Evolutionary conservation across 768 basidiomycete genomes (phyloP), one percentile per base, ranked within the genome.

Genomic region (Boletus sensibilis): DNA sequence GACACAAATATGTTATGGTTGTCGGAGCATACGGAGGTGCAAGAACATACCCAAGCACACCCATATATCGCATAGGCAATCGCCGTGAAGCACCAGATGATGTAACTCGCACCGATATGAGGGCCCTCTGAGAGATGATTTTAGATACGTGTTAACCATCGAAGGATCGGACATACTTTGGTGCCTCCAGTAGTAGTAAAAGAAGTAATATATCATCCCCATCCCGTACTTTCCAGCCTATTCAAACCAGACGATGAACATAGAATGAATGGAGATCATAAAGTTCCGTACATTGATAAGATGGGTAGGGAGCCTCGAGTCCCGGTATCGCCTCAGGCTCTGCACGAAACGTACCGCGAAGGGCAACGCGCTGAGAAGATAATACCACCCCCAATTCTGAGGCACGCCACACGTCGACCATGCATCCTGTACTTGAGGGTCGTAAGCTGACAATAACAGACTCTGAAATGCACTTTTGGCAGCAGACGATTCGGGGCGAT

Each of bases 141-240:
- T 20, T 7, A 45, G 43, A 13, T 13, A 20, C 12, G 14, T 27
- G 35, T 8, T 4, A 2, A 33, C 16, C 11, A 23, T 38, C 5
- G 5, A n/a, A 29, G 14, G 14, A 11, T 18, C 11, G 1, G 25
- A 47, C 61, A 27, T 49, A 78, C 89, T 86, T 64, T 82, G 71
- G 52, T 86, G 81, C 56, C 89, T 76, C 94, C 94, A 98, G 33
- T 83, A 66, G 56, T 77, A 90, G 69, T 90, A 96, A 57, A 84
- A 79, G 11, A 87, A 66, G 65, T 84, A 86, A 52, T 76, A 78
- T 2, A 87, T 47, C 18, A 95, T 84, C 2, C 87, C 87, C 46
- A 76, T 73, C 1, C 74, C 77, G 63, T 95, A 96, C 74, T 95
- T 95, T 1, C 92, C 94, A 11, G 83, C 93, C 93, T 94, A 58